Evolutionary conservation across 1,139 yeast species (phyloP).

Genomic region (Candida dubliniensis): DNA sequence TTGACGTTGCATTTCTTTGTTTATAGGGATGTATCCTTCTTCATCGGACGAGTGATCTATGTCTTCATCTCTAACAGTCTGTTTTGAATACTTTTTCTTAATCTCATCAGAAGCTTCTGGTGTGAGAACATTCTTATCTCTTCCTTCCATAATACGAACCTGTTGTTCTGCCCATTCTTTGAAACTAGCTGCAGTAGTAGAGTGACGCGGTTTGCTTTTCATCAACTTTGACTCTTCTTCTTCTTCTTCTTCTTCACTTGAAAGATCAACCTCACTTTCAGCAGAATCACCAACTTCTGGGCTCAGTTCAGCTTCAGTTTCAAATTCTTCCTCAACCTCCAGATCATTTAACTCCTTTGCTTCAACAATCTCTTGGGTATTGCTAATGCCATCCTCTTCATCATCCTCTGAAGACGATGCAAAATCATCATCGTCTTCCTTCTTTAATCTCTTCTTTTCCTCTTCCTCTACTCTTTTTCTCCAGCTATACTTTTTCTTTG

Average conservation of each 20-base stretch:
- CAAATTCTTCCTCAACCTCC: too few relatives aligned
- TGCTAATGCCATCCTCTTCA: slow-evolving; percentile 11
- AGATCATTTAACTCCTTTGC: background rate
- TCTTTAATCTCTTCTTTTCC: slow-evolving; percentile 32
- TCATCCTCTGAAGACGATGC: slow-evolving; percentile 23
- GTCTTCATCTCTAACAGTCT: slow-evolving; percentile 59
- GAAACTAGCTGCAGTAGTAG: slow-evolving; percentile 45
- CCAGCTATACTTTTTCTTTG: slow-evolving; percentile 43
- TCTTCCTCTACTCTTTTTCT: slow-evolving; percentile 38
- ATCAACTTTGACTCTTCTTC: slow-evolving; percentile 36
- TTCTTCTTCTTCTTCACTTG: slow-evolving; percentile 15
- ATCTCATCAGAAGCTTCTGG: slow-evolving; percentile 55
- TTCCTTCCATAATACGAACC: slow-evolving; percentile 59
- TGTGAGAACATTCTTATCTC: slow-evolving; percentile 43
- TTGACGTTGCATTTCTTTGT: slow-evolving; percentile 55
- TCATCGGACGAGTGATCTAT: slow-evolving; percentile 59
- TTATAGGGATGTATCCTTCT: slow-evolving; percentile 56
- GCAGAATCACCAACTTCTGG: too few relatives aligned
- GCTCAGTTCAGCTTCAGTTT: too few relatives aligned
- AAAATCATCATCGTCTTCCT: slow-evolving; percentile 45
- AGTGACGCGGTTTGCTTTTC: slow-evolving; percentile 42
- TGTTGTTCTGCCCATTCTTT: slow-evolving; percentile 63
- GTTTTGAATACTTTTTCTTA: slow-evolving; percentile 41
- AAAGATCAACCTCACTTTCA: slow-evolving; percentile 19
- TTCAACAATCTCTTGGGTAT: background rate